These are phyloP conservation scores for Singerocomus rubriflavus DNA, from an alignment of 1,284 basidiomycete genomes.

Conservation along the genomic window DNA sequence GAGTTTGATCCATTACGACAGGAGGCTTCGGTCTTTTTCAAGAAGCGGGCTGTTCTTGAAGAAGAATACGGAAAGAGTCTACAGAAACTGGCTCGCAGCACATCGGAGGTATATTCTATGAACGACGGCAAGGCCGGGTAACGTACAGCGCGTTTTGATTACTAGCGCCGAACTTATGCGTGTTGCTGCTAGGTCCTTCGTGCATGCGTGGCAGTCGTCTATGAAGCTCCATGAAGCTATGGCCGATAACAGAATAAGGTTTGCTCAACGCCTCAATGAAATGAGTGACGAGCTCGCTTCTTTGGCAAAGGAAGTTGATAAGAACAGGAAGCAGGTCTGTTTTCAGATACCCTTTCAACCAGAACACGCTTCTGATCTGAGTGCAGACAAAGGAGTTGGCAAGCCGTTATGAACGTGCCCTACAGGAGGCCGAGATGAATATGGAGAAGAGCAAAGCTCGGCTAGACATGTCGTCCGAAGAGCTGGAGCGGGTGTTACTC, in stretches of 20 bases:
- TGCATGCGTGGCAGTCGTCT: constrained; percentile 82
- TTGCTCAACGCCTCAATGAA: constrained; percentile 84
- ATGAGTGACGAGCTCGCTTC: constrained; percentile 93
- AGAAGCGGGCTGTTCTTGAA: constrained; percentile 89
- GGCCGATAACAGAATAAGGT: constrained; percentile 85
- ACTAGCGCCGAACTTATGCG: constrained; percentile 9
- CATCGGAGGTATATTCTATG: constrained; percentile 80
- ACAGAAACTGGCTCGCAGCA: constrained; percentile 77
- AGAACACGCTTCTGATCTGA: constrained; percentile 12
- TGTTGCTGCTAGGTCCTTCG: constrained; percentile 64
- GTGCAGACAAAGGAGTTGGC: constrained; percentile 86
- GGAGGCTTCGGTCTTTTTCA: constrained; percentile 92
- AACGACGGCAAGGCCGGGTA: constrained; percentile 95
- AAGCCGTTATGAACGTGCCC: constrained; percentile 78
- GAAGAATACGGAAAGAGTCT: constrained; percentile 91
- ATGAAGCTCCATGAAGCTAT: constrained; percentile 88
- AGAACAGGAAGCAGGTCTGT: constrained; percentile 81
- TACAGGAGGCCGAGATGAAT: constrained; percentile 85
- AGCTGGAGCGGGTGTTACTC: constrained; percentile 89
- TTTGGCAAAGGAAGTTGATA: constrained; percentile 90
- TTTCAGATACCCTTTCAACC: constrained; percentile 5
- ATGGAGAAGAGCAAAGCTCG: constrained; percentile 90
- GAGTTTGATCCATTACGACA: constrained; percentile 31
- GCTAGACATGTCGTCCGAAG: constrained; percentile 89
- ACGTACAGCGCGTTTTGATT: constrained; percentile 21